Base-by-base conservation (phyloP, 1,284 basidiomycete species). In the Uromyces viciae-fabae region DNA sequence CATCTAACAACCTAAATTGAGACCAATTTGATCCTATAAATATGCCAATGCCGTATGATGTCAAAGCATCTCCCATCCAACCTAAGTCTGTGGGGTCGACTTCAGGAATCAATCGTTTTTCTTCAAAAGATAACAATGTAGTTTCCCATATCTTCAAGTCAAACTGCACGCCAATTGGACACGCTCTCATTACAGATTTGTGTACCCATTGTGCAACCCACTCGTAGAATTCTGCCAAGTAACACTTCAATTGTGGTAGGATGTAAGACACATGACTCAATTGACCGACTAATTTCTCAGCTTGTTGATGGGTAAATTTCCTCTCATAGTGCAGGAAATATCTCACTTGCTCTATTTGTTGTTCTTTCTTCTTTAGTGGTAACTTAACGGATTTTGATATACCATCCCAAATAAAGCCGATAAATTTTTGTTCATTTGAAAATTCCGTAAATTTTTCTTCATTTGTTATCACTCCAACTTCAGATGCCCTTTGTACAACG, bases 351-450 rank as follows among this genome's bases (percentile, higher is more conserved):
- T 5, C 5, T 7, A 11, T 38, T 7, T 38, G 36, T n/a, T 14
- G 3, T 5, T 69, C 66, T 69, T 36, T 15, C 36, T 42, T 69
- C 5, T 25, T 38, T n/a, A 7, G 8, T 28, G 66, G 66, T 7
- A 69, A n/a, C n/a, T 28, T 38, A 2, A 69, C 66, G 7, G 66
- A 36, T 38, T 69, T 69, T 15, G 4, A 14, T 19, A 28, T 7
- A 25, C 66, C 66, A 42, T 69, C 42, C 66, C 66, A 69, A 69
- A 69, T 69, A n/a, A 69, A 69, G 33, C 66, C 36, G 4, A 69
- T 69, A n/a, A 15, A 69, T n/a, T 69, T 69, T 38, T 69, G 66
- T 38, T 69, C 66, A 3, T 15, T 28, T 3, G 11, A 5, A 28
- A 69, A 69, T 11, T 28, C 11, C n/a, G 31, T 15, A 25, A 11